Base-by-base conservation (phyloP, 257 asterid species). In the Solanum rostratum region DNA sequence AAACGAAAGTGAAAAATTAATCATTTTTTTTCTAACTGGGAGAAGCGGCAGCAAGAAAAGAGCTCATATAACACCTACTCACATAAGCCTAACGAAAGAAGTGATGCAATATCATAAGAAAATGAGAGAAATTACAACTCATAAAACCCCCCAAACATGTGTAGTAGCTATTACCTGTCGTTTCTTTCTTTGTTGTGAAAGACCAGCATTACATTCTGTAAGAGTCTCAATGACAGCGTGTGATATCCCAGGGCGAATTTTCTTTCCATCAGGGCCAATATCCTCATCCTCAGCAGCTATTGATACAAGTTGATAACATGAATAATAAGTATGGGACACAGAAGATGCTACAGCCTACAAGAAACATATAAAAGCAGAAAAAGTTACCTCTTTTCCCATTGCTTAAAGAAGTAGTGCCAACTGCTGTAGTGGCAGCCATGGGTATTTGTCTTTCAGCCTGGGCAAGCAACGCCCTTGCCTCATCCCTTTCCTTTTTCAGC, bases 401-500 rank as follows among this genome's bases (percentile, higher is more conserved):
- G 97, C 92, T 93, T 69, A 93, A 68, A 65, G 96, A 62, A 85
- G 92, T 85, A 89, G 86, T 86, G 86, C 82, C 86, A 57, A 65
- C 90, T 69, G 92, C 88, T 24, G 88, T 74, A 54, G 90, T 88
- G 24, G 88, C 85, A 82, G 93, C 84, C 86, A 87, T 71, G 86
- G 99, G 98, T 68, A 95, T 88, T 86, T 93, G 97, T 88, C 99
- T 89, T 87, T 97, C 97, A 71, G 97, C 97, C 87, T 90, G 98
- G 63, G 97, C 92, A 86, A 97, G 85, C 59, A 97, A 89, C 22
- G 79, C 90, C 91, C 97, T 90, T 65, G 99, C 98, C 89, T 97
- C 99, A 81, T 97, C 99, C 90, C 99, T 92, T 91, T 95, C 99
- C 89, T 94, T 97, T 90, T 92, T 95, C 84, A 97, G 86, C 90